phyloP scores from a whole-genome alignment of 2,329 filamentous ascomycete species.

The Neonectria neomacrospora region DNA sequence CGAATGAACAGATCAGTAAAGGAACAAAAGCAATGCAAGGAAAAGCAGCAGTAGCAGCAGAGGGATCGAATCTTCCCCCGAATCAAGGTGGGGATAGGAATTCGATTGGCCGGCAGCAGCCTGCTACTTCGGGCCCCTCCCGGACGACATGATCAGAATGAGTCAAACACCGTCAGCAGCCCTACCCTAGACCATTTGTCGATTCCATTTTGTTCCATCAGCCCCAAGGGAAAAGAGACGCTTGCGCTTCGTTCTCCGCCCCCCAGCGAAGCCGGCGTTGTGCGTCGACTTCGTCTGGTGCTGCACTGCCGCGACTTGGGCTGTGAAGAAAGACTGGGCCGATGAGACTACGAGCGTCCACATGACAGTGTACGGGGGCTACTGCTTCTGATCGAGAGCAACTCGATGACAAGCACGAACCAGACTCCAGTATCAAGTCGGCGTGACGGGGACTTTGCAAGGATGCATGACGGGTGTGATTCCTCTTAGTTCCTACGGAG shows the following conservation, averaged over 20 bases:
- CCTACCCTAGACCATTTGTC: constrained; percentile 22
- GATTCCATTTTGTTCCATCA: constrained; percentile 14
- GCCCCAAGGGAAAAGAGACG: background rate
- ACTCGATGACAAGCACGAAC: background rate
- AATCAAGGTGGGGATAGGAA: background rate
- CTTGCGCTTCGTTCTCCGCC: constrained; percentile 1
- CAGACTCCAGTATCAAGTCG: background rate
- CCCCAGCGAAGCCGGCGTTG: background rate
- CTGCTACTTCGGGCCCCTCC: constrained; percentile 20
- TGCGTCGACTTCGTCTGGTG: background rate
- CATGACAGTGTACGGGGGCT: background rate
- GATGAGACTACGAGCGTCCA: background rate
- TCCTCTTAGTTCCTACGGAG: background rate
- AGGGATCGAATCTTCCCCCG: background rate
- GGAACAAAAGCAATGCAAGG: background rate
- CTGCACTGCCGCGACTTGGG: constrained; percentile 12
- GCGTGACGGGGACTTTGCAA: background rate
- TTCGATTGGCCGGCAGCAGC: constrained; percentile 14
- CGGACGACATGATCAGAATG: constrained; percentile 14
- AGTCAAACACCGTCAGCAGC: constrained; percentile 22
- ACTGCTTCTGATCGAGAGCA: background rate
- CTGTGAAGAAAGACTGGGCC: background rate
- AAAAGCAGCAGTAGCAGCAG: background rate
- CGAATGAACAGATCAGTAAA: constrained; percentile 2
- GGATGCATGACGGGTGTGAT: background rate